Base-by-base conservation (phyloP, 2,329 filamentous ascomycete species). In the Calcarisporium arbuscula region DNA sequence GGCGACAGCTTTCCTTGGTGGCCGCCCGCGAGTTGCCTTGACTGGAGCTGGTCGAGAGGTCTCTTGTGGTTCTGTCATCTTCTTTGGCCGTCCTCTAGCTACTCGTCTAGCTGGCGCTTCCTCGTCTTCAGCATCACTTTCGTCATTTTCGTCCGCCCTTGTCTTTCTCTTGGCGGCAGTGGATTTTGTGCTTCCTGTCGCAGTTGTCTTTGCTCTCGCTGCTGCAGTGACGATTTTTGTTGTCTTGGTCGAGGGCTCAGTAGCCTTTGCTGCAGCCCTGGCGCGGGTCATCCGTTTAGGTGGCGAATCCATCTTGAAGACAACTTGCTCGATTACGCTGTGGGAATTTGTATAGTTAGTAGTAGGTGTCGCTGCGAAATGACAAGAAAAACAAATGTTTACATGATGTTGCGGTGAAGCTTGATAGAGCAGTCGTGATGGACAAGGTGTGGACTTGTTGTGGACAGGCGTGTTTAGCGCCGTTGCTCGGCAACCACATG, bases 241-340 rank as follows among this genome's bases (percentile, higher is more conserved):
- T 3, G 61, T 58, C 46, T 65, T 61, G 27, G 55, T 50, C 18
- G 58, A 49, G 5, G 30, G 15, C 38, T 66, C 60, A 34, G 46
- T 51, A 21, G 53, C 53, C 50, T 62, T 68, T 28, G 64, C 64
- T 19, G 64, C 63, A 20, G 65, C 63, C 38, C 66, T 56, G 29
- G 66, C 58, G 33, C 74, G 69, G 42, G 74, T 78, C 49, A 77
- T 67, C 44, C 74, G 70, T 58, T 76, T 76, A 22, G 74, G 74
- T 33, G 74, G 73, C 39, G 71, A 77, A 44, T 73, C 69, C 72
- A 78, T 50, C 11, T 23, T 38, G n/a, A 33, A 20, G 8, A 16
- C n/a, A n/a, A n/a, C n/a, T n/a, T 32, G 29, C 19, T 76, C n/a
- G 43, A 33, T 62, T 42, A 23, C 23, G 35, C 32, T 35, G 39